A percentile compares a stretch with the other conserved stretches of the same genome.
Evolutionary conservation across 345 rosid genomes (phyloP).

Genomic region (Syzygium jambos): DNA sequence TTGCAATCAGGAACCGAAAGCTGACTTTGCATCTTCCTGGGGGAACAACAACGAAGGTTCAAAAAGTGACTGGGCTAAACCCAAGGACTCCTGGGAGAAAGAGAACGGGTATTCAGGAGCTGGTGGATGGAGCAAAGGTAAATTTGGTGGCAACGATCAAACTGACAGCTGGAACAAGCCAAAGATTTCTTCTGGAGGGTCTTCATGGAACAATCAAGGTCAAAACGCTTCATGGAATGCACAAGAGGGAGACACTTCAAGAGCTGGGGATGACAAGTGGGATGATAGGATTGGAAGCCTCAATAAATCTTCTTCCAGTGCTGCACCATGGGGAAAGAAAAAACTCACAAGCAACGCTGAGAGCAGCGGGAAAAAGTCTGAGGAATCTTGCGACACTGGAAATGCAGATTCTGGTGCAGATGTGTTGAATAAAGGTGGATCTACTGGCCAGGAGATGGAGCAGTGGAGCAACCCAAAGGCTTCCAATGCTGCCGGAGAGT

Average conservation of each 20-base stretch:
- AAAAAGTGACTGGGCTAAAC: background rate
- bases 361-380: background rate
- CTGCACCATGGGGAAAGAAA: background rate
- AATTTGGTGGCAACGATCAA: background rate
- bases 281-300: background rate
- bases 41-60: background rate
- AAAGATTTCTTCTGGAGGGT: background rate
- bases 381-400: background rate
- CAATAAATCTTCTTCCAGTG: background rate
- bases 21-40: background rate
- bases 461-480: constrained; percentile 6
- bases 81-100: background rate
- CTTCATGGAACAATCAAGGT: background rate
- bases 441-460: background rate
- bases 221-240: background rate
- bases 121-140: background rate
- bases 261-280: background rate
- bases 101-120: background rate
- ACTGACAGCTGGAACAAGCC: background rate
- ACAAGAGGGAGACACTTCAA: background rate
- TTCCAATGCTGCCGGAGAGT: background rate
- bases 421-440: background rate
- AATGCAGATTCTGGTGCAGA: background rate
- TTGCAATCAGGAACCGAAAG: background rate
- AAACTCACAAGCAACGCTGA: background rate